Base-by-base conservation (phyloP, 805 yeast species). In the Nadsonia fulvescens region DNA sequence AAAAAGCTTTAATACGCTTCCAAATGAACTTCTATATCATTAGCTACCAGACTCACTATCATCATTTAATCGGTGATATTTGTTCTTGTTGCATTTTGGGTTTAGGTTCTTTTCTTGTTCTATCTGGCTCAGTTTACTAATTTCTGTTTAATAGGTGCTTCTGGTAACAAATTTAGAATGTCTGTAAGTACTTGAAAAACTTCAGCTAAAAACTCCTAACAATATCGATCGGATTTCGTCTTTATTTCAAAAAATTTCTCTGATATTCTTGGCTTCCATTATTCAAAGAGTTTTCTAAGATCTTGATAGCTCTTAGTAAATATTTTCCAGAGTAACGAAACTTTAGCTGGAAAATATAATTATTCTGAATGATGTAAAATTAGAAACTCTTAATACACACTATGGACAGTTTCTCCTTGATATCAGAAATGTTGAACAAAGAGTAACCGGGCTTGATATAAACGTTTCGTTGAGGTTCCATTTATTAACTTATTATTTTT, bases 121-220 rank as follows among this genome's bases (percentile, higher is more conserved):
- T n/a, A n/a, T n/a, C n/a, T n/a, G n/a, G n/a, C n/a, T n/a, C n/a
- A 77, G 57, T n/a, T n/a, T n/a, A n/a, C n/a, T n/a, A n/a, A n/a
- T n/a, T n/a, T n/a, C n/a, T n/a, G n/a, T 70, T 77, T 61, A n/a
- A n/a, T n/a, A n/a, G 91, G 92, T 71, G 89, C 93, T 68, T 79
- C 92, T 63, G 95, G 98, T 72, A 89, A 82, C 76, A 86, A 86
- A 72, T 89, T 76, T 81, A 82, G 95, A 69, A 81, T 86, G 78
- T 82, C 98, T 63, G 92, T 78, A 78, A 63, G 93, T 77, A 38
- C 23, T 14, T 7, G 20, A 21, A n/a, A n/a, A 17, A n/a, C n/a
- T n/a, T n/a, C n/a, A n/a, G n/a, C n/a, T n/a, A n/a, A 17, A n/a
- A n/a, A 7, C 21, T 23, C n/a, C 10, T 7, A 6, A 9, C 9